Base-by-base conservation (phyloP, 441 rosid genomes). In the Erysimum cheiri region DNA sequence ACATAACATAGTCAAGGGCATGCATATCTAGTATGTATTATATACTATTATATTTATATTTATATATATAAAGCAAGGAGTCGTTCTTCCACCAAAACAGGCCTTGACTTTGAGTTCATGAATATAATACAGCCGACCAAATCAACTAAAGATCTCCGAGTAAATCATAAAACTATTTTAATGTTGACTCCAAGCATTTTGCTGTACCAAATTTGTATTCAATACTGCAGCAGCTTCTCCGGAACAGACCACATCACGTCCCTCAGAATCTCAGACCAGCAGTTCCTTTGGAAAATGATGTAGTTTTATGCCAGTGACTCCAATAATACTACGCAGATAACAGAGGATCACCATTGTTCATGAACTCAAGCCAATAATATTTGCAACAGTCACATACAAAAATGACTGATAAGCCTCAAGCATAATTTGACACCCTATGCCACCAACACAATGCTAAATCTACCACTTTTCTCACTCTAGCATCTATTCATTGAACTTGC, bases 81-180 rank as follows among this genome's bases (percentile, higher is more conserved):
- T 43, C 14, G 4, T 56, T 3, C 7, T 48, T 49, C 67, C 77
- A 73, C 44, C 60, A 65, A 65, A 65, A 48, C 29, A 67, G 62
- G 77, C 47, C 56, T 66, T 67, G 48, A 59, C 62, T 67, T 40
- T n/a, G 56, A 33, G 62, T 59, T 52, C 68, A 66, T 4, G 32
- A 43, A 44, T 74, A 74, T 60, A 74, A 53, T 74, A 67, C 14
- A 67, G 64, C 78, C 78, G 69, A 44, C 73, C 69, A 67, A 74
- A 67, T 67, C 78, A 46, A 36, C 50, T 44, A 53, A 54, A 60
- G 73, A 68, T 74, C 69, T 67, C 44, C 59, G 6, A 53, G 28
- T 33, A 19, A 60, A 29, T 73, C 36, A 32, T 32, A 62, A 44
- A 41, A 33, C 39, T 32, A 67, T 33, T 67, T 67, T 60, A 36